Base-by-base conservation (phyloP, 2,329 filamentous ascomycete species). In the Colletotrichum theobromicola region DNA sequence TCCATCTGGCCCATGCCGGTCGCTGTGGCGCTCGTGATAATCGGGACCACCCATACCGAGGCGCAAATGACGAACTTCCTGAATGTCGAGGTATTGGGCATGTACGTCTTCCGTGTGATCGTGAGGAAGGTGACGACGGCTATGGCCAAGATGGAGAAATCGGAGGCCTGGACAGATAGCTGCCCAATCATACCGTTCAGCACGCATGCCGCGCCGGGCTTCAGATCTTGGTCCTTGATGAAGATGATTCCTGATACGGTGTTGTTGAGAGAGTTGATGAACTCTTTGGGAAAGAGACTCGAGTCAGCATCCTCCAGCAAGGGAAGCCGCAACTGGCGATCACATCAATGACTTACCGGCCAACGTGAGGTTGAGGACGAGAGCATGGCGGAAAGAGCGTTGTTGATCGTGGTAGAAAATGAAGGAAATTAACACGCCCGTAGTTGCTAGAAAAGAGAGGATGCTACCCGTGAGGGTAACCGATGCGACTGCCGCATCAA, bases 141-240 rank as follows among this genome's bases (percentile, higher is more conserved):
- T 30, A 88, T 88, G 42, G 85, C 83, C 16, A 88, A 80, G 67
- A 88, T 85, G 34, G 83, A 84, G 73, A 87, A 84, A 70, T 85
- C 84, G 28, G 81, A 81, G 4, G 84, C 83, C 77, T 88, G 86
- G 15, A 87, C 86, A 4, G 84, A 86, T 60, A 87, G 80, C 68
- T 88, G 87, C 28, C 85, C 85, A 46, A 87, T 75, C 79, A 84
- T 86, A 42, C 85, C 87, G 76, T 87, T 88, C 21, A 83, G 70
- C 10, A 80, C 80, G 75, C 86, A 88, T 4, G 81, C 82, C 1
- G 78, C 16, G 15, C 83, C 82, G 10, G 79, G 72, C 8, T 70
- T 55, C 18, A 85, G 76, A 15, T 81, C 76, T 1, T 75, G 75
- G 34, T 81, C 24, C 16, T 63, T 77, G 6, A 85, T 76, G 16